phyloP scores from a whole-genome alignment of 768 basidiomycete species.

The Ramaria sp. region DNA sequence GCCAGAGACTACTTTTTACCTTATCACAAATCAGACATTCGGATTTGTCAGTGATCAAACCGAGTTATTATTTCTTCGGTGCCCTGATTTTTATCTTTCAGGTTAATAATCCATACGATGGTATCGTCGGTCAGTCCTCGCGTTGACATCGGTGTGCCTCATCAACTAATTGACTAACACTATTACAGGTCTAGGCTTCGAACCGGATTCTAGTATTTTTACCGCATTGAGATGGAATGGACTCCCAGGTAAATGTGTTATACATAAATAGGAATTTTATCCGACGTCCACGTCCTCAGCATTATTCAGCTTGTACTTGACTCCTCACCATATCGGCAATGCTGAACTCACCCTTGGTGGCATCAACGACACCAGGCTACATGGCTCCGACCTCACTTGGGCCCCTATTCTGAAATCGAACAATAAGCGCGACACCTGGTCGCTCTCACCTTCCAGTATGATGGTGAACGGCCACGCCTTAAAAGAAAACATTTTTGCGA shows the following conservation, averaged over 20 bases:
- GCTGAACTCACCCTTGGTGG: conserved; percentile 47
- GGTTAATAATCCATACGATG: conserved; percentile 1
- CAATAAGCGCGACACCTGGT: neutral
- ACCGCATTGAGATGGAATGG: conserved; percentile 14
- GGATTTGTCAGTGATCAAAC: conserved; percentile 21
- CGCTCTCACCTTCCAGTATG: neutral
- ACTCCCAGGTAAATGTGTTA: neutral
- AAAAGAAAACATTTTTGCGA: neutral
- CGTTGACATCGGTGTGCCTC: neutral
- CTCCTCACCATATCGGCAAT: conserved; percentile 34
- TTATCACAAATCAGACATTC: conserved; percentile 44
- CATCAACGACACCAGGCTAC: conserved; percentile 40
- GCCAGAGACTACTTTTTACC: conserved; percentile 30
- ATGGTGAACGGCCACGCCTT: neutral
- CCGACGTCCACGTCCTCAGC: conserved; percentile 18
- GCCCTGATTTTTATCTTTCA: neutral
- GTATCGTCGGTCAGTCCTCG: neutral
- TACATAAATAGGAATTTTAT: neutral
- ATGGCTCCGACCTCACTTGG: conserved; percentile 20
- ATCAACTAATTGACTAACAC: neutral
- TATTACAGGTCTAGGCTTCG: neutral
- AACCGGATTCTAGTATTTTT: neutral
- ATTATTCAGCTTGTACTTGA: conserved; percentile 41
- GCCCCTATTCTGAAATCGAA: neutral
- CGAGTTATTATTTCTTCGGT: neutral